phyloP scores from a whole-genome alignment of 306 rosid species.

The Casuarina cunninghamiana region DNA sequence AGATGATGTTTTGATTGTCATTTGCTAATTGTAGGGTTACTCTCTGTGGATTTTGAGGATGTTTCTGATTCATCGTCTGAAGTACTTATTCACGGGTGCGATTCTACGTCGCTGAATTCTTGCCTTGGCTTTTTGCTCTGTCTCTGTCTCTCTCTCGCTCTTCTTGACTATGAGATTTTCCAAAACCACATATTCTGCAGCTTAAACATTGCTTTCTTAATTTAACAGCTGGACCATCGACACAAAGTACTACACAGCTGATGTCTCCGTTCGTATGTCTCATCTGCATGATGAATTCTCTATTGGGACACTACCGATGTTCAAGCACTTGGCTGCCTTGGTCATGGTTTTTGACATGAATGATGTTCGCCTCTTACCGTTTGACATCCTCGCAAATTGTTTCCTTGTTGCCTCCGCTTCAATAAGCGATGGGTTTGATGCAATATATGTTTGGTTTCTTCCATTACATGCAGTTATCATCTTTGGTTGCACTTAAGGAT shows the following conservation, averaged over 20 bases:
- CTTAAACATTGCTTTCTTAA: background rate
- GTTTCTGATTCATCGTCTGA: conserved; percentile 57
- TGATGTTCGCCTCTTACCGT: conserved; percentile 54
- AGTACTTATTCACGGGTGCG: conserved; percentile 62
- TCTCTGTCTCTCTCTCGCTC: background rate
- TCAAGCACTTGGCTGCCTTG: conserved; percentile 59
- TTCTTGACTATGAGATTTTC: conserved; percentile 16
- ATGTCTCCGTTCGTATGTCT: conserved; percentile 71
- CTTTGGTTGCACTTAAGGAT: conserved; percentile 58
- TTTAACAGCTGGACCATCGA: conserved; percentile 72
- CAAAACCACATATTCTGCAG: background rate
- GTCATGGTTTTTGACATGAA: conserved; percentile 82
- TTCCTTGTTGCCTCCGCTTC: conserved; percentile 5
- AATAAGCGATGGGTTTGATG: conserved; percentile 10
- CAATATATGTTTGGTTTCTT: conserved; percentile 8
- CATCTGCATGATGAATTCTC: conserved; percentile 67
- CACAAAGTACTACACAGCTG: conserved; percentile 80
- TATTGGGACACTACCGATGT: conserved; percentile 41
- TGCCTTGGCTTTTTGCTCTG: conserved; percentile 6
- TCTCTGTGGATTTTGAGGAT: conserved; percentile 59
- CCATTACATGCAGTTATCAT: conserved; percentile 55
- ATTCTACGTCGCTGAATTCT: background rate
- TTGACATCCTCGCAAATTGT: conserved; percentile 1
- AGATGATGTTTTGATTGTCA: background rate
- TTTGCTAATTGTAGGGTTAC: conserved; percentile 51